Base-by-base conservation (phyloP, 768 basidiomycete genomes). In the Tylopilus plumbeoviolaceoides region DNA sequence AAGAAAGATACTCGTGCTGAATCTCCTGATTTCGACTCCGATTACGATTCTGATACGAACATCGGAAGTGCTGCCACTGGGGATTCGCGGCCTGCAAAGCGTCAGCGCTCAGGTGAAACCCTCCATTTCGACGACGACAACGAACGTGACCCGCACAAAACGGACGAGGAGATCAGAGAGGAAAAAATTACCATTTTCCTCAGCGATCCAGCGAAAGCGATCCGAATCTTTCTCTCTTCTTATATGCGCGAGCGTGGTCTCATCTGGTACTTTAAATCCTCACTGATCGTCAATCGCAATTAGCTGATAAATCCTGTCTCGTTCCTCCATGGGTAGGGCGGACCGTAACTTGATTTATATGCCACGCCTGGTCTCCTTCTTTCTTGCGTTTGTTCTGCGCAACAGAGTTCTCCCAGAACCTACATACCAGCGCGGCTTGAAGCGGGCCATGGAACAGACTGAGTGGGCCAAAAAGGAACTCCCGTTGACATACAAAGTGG, bases 161-260 rank as follows among this genome's bases (percentile, higher is more conserved):
- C 50, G 18, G 66, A 68, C 20, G 69, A 70, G 33, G 70, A 70
- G 4, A 53, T 63, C 15, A 74, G 73, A 45, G 78, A 78, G 27
- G 74, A 77, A 20, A 71, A 72, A 25, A 68, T 83, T 48, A 60
- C 73, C 0, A 56, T 66, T 5, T 91, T 91, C 65, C 68, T 91
- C 53, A 68, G 76, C 36, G 75, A 87, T 50, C 86, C 89, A 0
- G 85, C 82, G 57, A 66, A 64, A 9, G 67, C 73, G 28, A 69
- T 85, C 48, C 80, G 74, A 50, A 74, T 88, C 18, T 91, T 89
- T 67, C 72, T 91, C 54, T 85, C 87, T 0, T 85, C 85, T 5
- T 78, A 81, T 59, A 84, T 83, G 70, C 75, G 80, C 33, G 78
- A 82, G 49, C 80, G 81, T 51, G 89, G 89, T 23, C 74, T 87